Evolutionary conservation across 768 basidiomycete genomes (phyloP).

Genomic region (Cyclocybe cylindracea): DNA sequence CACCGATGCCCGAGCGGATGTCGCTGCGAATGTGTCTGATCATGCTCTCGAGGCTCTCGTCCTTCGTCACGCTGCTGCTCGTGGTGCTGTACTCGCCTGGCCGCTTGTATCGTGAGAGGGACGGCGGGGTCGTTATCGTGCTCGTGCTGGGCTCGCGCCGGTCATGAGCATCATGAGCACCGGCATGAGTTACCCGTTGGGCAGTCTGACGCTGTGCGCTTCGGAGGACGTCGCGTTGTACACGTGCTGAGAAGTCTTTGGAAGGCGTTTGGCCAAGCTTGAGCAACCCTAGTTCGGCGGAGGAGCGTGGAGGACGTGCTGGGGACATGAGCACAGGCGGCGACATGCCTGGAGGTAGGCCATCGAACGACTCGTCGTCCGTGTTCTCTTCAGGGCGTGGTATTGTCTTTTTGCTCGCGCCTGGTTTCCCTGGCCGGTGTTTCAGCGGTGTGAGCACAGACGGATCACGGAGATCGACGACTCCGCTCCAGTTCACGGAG

Average conservation of each 20-base stretch:
- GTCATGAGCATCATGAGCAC: slow-evolving; percentile 22
- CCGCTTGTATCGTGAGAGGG: slow-evolving; percentile 64
- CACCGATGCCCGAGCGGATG: slow-evolving; percentile 16
- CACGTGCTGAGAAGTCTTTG: slow-evolving; percentile 70
- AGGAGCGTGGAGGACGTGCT: slow-evolving; percentile 49
- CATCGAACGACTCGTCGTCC: slow-evolving; percentile 55
- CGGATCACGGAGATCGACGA: slow-evolving; percentile 70
- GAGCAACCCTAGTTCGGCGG: slow-evolving; percentile 46
- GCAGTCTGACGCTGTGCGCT: slow-evolving; percentile 46
- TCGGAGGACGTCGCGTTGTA: slow-evolving; percentile 64
- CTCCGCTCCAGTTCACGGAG: slow-evolving; percentile 65
- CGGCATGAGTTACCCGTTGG: slow-evolving; percentile 11
- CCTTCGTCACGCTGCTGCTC: slow-evolving; percentile 47
- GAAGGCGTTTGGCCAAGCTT: slow-evolving; percentile 64
- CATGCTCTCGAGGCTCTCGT: slow-evolving; percentile 69
- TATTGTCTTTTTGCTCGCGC: slow-evolving; percentile 19
- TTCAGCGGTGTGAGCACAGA: slow-evolving; percentile 45
- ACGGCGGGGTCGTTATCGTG: slow-evolving; percentile 70
- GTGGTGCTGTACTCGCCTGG: slow-evolving; percentile 41
- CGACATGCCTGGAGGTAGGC: slow-evolving; percentile 57
- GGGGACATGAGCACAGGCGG: slow-evolving; percentile 61
- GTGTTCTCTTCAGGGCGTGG: slow-evolving; percentile 29
- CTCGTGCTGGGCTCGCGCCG: slow-evolving; percentile 35
- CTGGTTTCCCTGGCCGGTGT: slow-evolving; percentile 28
- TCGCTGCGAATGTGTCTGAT: slow-evolving; percentile 50